phyloP scores from a whole-genome alignment of 805 yeast species.

The Cyberlindnera saturnus region DNA sequence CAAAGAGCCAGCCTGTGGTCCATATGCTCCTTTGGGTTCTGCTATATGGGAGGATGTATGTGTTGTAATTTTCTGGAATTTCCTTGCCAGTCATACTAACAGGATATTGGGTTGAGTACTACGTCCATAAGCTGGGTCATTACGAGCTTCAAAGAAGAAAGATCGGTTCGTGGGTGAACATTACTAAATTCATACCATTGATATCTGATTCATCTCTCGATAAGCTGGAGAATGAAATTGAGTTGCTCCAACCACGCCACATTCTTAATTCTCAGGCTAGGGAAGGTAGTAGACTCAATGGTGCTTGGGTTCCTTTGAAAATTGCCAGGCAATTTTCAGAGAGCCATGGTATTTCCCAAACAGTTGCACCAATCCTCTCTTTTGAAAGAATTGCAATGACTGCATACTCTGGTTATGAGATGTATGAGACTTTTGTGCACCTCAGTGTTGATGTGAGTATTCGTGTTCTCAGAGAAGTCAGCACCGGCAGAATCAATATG shows the following conservation, averaged over 20 bases:
- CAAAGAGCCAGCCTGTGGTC: slow-evolving; percentile 1
- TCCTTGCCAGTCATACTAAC: background rate
- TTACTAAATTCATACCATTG: slow-evolving; percentile 1
- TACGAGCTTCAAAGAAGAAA: slow-evolving; percentile 3
- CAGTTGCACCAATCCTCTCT: slow-evolving; percentile 16
- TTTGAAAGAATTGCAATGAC: slow-evolving; percentile 23
- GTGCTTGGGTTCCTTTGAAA: slow-evolving; percentile 21
- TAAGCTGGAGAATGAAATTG: background rate
- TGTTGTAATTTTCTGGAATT: background rate
- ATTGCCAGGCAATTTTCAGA: slow-evolving; percentile 20
- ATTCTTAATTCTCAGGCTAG: background rate
- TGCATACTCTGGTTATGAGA: slow-evolving; percentile 18
- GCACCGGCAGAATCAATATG: slow-evolving; percentile 15
- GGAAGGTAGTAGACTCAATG: slow-evolving; percentile 5
- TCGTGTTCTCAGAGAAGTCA: slow-evolving; percentile 20
- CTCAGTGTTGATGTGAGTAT: slow-evolving; percentile 12
- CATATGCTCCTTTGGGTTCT: background rate
- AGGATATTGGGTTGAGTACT: slow-evolving; percentile 4
- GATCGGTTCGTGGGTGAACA: slow-evolving; percentile 10
- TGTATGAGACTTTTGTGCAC: slow-evolving; percentile 22
- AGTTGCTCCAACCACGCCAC: background rate
- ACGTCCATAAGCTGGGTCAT: background rate
- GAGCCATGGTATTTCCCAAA: slow-evolving; percentile 9
- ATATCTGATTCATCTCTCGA: background rate
- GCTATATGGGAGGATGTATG: background rate